Conservation (phyloP, 2,329 filamentous ascomycete genomes). For the Neoscytalidium dimidiatum region DNA sequence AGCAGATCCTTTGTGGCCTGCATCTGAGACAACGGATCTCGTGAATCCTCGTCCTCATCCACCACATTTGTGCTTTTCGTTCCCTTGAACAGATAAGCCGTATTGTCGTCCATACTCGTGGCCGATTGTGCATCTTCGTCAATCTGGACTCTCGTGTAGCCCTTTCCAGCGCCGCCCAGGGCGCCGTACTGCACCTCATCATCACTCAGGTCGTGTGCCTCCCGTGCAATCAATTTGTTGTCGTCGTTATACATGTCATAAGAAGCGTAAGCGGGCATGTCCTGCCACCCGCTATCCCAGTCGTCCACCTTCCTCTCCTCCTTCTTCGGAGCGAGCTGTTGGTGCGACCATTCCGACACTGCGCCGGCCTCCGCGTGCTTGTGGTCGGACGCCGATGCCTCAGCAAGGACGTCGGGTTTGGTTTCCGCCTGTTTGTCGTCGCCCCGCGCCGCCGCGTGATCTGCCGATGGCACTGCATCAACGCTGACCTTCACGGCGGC, state of each 20-base stretch:
- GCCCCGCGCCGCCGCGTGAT: neutral
- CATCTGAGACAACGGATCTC: conserved; percentile 86
- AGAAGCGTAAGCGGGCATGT: conserved; percentile 89
- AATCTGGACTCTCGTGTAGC: conserved; percentile 91
- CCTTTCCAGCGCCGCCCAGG: conserved; percentile 86
- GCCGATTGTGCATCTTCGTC: conserved; percentile 93
- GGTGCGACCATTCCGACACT: conserved; percentile 86
- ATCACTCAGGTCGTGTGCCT: conserved; percentile 65
- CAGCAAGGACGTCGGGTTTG: neutral
- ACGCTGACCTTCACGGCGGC: neutral
- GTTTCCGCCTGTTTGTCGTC: neutral
- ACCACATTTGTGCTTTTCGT: conserved; percentile 57
- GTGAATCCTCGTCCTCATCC: conserved; percentile 72
- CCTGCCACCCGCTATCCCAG: conserved; percentile 82
- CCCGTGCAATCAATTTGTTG: conserved; percentile 80
- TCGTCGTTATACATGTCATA: conserved; percentile 97
- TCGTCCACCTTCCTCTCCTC: conserved; percentile 55
- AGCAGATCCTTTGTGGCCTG: conserved; percentile 93
- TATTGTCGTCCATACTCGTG: conserved; percentile 97
- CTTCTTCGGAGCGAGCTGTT: conserved; percentile 61
- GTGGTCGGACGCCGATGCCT: neutral
- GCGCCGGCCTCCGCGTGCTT: conserved; percentile 31
- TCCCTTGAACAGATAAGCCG: conserved; percentile 81
- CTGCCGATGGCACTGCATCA: neutral
- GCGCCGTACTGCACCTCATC: conserved; percentile 74